These are phyloP conservation scores for Silene conica DNA, from an alignment of 148 eudicot species.

Conservation along the genomic window DNA sequence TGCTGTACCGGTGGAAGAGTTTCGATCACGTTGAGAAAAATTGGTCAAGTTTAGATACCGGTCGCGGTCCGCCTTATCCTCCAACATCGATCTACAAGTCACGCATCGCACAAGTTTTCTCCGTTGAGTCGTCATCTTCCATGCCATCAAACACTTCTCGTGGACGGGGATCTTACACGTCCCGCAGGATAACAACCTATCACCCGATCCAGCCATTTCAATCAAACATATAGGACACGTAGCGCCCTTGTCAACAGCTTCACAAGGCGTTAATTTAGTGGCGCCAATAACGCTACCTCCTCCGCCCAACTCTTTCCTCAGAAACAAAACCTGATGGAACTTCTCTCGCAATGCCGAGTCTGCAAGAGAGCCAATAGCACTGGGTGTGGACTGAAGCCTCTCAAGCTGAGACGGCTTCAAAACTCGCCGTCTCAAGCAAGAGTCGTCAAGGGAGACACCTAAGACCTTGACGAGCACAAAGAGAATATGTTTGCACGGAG, in stretches of 20 bases:
- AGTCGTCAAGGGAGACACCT: constrained; percentile 40
- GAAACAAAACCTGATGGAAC: constrained; percentile 53
- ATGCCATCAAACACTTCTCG: constrained; percentile 66
- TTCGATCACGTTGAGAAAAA: constrained; percentile 32
- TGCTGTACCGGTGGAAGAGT: constrained; percentile 16
- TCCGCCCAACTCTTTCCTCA: constrained; percentile 24
- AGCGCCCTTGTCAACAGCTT: constrained; percentile 40
- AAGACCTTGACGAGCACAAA: constrained; percentile 49
- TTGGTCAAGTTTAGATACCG: constrained; percentile 58
- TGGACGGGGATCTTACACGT: constrained; percentile 70
- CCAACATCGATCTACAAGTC: constrained; percentile 72
- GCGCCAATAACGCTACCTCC: constrained; percentile 6
- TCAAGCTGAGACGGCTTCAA: constrained; percentile 55
- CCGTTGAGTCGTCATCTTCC: constrained; percentile 60
- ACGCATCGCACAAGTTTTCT: constrained; percentile 64
- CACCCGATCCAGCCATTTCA: constrained; percentile 40
- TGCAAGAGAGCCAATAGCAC: constrained; percentile 42
- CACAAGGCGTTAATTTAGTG: constrained; percentile 6
- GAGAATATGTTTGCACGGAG: constrained; percentile 83
- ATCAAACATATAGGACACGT: constrained; percentile 77
- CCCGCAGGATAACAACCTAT: constrained; percentile 57
- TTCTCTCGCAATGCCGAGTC: constrained; percentile 35
- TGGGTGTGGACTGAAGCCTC: constrained; percentile 45
- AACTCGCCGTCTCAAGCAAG: constrained; percentile 38
- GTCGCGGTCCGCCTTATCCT: constrained; percentile 33